Percentiles rank a stretch among this genome's conserved stretches.
These are phyloP conservation scores for Entophlyctis luteolus DNA, from an alignment of 192 early-diverging fungal genomes.

Conservation along the genomic window DNA sequence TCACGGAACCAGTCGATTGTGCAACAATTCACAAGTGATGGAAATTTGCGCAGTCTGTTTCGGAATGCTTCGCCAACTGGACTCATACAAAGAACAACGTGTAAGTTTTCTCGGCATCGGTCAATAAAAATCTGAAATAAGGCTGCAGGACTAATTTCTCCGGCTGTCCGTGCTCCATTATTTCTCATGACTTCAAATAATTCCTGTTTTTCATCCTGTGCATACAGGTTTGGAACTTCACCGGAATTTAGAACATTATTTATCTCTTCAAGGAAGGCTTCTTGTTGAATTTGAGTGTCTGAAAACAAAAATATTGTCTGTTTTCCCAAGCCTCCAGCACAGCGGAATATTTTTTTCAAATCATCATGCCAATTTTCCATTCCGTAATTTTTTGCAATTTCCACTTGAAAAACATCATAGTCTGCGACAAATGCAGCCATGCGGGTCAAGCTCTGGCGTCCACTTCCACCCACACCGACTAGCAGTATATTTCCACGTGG, in stretches of 20 bases:
- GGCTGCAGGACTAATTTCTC: constrained; percentile 44
- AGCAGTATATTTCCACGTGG: constrained; percentile 58
- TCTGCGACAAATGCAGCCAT: constrained; percentile 58
- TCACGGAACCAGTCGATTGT: constrained; percentile 64
- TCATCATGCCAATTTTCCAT: constrained; percentile 58
- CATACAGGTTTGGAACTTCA: constrained; percentile 58
- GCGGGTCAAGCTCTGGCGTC: constrained; percentile 55
- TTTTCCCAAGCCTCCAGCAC: constrained; percentile 49
- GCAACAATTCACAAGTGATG: constrained; percentile 59
- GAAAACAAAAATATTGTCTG: constrained; percentile 58
- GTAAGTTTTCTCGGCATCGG: constrained; percentile 55
- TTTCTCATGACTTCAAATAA: constrained; percentile 53
- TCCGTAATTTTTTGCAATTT: constrained; percentile 58
- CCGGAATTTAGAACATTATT: constrained; percentile 61
- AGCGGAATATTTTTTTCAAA: constrained; percentile 53
- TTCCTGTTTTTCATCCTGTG: constrained; percentile 57
- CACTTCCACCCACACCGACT: constrained; percentile 60
- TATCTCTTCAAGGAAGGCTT: constrained; percentile 60
- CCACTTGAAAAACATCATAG: constrained; percentile 57
- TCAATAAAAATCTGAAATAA: constrained; percentile 52
- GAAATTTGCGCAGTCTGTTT: constrained; percentile 54
- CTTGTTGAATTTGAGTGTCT: constrained; percentile 61
- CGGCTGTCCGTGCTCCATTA: constrained; percentile 30
- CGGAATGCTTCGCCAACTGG: constrained; percentile 61
- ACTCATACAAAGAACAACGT: constrained; percentile 55